Evolutionary conservation across 2,329 filamentous ascomycete species (phyloP).

Genomic region (Ceratocystis diversiconidia): DNA sequence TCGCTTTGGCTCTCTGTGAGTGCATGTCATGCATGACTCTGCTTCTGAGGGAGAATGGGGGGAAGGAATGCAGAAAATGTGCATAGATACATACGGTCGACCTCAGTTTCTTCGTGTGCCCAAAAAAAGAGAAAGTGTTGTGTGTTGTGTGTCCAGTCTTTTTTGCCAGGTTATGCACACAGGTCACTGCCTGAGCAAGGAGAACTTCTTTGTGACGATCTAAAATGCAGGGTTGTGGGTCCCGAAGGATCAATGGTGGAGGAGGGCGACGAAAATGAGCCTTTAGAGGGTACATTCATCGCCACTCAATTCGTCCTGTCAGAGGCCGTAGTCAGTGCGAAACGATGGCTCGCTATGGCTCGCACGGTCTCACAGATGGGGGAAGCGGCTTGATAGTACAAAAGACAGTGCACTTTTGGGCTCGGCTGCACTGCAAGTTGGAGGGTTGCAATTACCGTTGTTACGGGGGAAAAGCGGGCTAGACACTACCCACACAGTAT

Average conservation of each 20-base stretch:
- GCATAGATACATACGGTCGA: constrained; percentile 3
- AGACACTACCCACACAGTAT: constrained; percentile 1
- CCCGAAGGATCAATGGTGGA: not conserved
- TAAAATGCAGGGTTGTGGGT: not conserved
- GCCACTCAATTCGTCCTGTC: constrained; percentile 2
- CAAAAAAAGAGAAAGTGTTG: no score
- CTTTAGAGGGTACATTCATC: constrained; percentile 1
- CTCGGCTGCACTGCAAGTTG: not conserved
- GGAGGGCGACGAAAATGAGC: not conserved
- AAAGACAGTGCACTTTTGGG: constrained; percentile 10
- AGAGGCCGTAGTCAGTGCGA: constrained; percentile 8
- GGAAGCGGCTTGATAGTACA: constrained; percentile 2
- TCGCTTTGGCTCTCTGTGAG: no score
- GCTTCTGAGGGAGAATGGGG: no score
- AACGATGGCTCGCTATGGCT: not conserved
- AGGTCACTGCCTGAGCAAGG: not conserved
- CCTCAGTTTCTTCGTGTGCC: not conserved
- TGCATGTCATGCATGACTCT: no score
- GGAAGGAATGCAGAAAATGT: not conserved
- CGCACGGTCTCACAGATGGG: constrained; percentile 8
- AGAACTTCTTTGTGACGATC: not conserved
- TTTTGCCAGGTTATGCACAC: not conserved
- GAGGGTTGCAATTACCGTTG: not conserved
- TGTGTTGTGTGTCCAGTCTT: not conserved
- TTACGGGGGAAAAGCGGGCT: not conserved